Conservation (phyloP, 1,284 basidiomycete species). For the Malassezia brasiliensis region DNA sequence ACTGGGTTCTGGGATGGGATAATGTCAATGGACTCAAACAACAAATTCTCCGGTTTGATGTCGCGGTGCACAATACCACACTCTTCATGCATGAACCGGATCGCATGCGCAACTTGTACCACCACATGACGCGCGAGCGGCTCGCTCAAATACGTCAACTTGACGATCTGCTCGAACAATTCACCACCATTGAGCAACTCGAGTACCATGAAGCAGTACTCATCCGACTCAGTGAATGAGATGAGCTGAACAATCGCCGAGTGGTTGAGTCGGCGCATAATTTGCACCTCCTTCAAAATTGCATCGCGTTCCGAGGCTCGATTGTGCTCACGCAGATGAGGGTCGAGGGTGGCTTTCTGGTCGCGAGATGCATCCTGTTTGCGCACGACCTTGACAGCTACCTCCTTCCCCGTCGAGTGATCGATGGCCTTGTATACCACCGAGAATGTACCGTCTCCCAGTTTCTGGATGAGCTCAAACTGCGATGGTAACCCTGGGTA, state of each 20-base stretch:
- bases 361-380: conserved; percentile 71
- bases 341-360: conserved; percentile 26
- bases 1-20: conserved; percentile 70
- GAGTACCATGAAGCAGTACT: conserved; percentile 88
- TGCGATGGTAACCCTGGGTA: conserved; percentile 21
- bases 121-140: conserved; percentile 68
- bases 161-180: conserved; percentile 98
- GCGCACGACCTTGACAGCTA: conserved; percentile 94
- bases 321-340: conserved; percentile 43
- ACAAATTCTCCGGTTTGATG: conserved; percentile 96
- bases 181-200: conserved; percentile 79
- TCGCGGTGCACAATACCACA: conserved; percentile 84
- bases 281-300: conserved; percentile 98
- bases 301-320: conserved; percentile 65
- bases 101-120: conserved; percentile 87
- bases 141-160: conserved; percentile 96
- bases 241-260: conserved; percentile 64
- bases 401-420: conserved; percentile 64
- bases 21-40: conserved; percentile 89
- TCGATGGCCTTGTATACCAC: conserved; percentile 93
- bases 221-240: conserved; percentile 63
- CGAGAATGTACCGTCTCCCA: conserved; percentile 73
- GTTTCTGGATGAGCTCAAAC: conserved; percentile 37
- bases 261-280: conserved; percentile 92
- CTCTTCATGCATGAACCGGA: conserved; percentile 89